These are phyloP conservation scores for Malus hybrid DNA, from an alignment of 331 rosid genomes.

Conservation along the genomic window DNA sequence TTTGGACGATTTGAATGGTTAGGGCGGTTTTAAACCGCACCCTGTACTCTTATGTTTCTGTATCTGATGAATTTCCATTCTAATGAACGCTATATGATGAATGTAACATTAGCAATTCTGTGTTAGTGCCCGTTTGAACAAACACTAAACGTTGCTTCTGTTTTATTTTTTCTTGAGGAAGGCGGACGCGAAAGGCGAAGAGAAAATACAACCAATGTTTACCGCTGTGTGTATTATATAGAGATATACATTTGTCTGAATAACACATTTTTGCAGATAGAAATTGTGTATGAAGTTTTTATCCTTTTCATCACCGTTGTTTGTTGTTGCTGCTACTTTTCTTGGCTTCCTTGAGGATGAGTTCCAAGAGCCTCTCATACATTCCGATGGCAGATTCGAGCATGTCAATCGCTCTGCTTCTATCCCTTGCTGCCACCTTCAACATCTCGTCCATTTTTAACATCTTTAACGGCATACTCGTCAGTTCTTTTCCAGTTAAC, in stretches of 20 bases:
- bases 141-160: not conserved
- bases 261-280: not conserved
- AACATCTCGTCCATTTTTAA: slow-evolving; percentile 22
- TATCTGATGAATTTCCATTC: not conserved
- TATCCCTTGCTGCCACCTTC: slow-evolving; percentile 23
- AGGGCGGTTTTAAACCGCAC: not conserved
- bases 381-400: slow-evolving; percentile 58
- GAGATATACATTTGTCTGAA: not conserved
- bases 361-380: slow-evolving; percentile 61
- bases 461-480: slow-evolving; percentile 18
- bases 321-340: not conserved
- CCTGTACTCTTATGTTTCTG: not conserved
- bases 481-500: slow-evolving; percentile 17
- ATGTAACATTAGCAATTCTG: not conserved
- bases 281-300: not conserved
- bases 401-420: slow-evolving; percentile 40
- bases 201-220: not conserved
- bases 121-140: not conserved
- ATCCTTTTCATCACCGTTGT: not conserved
- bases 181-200: not conserved
- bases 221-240: not conserved
- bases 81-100: not conserved
- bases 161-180: not conserved
- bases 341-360: slow-evolving; percentile 54
- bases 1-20: not conserved